Conservation (phyloP, 768 basidiomycete species). For the Panaeolus cyanescens region DNA sequence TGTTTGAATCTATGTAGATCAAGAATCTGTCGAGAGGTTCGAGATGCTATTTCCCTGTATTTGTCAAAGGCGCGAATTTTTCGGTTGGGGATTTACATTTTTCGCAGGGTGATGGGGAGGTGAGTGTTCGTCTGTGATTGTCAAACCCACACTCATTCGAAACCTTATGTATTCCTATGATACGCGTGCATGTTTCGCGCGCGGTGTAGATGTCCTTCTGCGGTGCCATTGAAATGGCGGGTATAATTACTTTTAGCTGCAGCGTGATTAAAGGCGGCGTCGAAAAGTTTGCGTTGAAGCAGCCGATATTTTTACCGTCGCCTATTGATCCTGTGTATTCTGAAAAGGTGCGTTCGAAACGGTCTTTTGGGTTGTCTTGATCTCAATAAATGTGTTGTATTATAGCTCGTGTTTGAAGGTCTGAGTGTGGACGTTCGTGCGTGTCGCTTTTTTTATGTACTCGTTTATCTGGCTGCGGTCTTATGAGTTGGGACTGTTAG, state of each 20-base stretch:
- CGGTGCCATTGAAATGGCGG: conserved; percentile 80
- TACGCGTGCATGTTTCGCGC: too few relatives aligned
- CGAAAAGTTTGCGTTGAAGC: conserved; percentile 71
- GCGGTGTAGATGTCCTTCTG: conserved; percentile 62
- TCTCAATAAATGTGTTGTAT: not conserved
- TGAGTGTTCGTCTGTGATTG: conserved; percentile 19
- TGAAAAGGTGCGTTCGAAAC: conserved; percentile 51
- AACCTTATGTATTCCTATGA: too few relatives aligned
- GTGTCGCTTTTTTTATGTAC: conserved; percentile 17
- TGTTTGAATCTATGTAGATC: conserved; percentile 44
- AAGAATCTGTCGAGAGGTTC: conserved; percentile 78
- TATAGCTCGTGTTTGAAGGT: conserved; percentile 72
- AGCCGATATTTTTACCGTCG: conserved; percentile 79
- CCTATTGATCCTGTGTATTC: conserved; percentile 77
- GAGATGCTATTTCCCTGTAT: conserved; percentile 77
- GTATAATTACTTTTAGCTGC: conserved; percentile 70
- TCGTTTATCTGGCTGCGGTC: too few relatives aligned
- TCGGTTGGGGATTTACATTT: conserved; percentile 82
- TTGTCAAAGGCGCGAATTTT: conserved; percentile 72
- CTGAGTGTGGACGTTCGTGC: conserved; percentile 71
- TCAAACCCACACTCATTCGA: not conserved
- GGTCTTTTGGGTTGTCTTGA: too few relatives aligned
- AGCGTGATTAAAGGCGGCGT: conserved; percentile 76
- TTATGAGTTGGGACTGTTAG: too few relatives aligned
- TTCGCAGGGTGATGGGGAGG: conserved; percentile 78